Conservation (phyloP, 805 yeast genomes). For the Nakazawaea peltata region DNA sequence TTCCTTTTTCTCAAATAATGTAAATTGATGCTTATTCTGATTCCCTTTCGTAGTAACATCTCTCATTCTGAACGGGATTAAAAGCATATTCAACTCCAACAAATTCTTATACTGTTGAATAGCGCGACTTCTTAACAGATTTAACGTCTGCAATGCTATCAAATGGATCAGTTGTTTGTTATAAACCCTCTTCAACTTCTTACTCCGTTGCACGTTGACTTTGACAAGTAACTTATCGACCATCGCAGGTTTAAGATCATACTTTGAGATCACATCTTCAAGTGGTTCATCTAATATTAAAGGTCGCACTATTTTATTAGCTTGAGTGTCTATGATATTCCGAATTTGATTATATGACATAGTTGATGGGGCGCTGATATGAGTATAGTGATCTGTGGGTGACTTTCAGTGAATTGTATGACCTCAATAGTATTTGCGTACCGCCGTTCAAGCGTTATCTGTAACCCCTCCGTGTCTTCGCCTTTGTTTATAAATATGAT, state of each 20-base stretch:
- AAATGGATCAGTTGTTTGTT: conserved; percentile 22
- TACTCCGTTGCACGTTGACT: conserved; percentile 5
- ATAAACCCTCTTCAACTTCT: conserved; percentile 18
- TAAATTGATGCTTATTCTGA: conserved; percentile 17
- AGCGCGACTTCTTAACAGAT: conserved; percentile 15
- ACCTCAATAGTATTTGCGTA: no score
- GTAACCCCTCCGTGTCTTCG: no score
- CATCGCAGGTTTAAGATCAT: conserved; percentile 7
- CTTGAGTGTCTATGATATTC: conserved; percentile 17
- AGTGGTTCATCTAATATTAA: conserved; percentile 12
- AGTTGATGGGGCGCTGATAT: conserved; percentile 1
- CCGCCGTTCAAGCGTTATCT: no score
- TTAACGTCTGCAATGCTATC: conserved; percentile 20
- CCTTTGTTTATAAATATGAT: no score
- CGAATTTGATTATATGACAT: conserved; percentile 19
- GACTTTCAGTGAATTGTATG: not conserved
- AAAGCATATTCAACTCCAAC: conserved; percentile 18
- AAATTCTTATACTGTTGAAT: conserved; percentile 14
- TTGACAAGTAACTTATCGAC: conserved; percentile 9
- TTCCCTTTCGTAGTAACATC: conserved; percentile 14
- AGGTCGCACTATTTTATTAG: conserved; percentile 14
- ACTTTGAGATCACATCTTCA: conserved; percentile 2
- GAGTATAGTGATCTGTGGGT: not conserved
- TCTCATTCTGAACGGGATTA: conserved; percentile 18
- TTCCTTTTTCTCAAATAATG: conserved; percentile 15